These are phyloP conservation scores for Candida parachauliodes DNA, from an alignment of 805 yeast genomes.

Conservation along the genomic window DNA sequence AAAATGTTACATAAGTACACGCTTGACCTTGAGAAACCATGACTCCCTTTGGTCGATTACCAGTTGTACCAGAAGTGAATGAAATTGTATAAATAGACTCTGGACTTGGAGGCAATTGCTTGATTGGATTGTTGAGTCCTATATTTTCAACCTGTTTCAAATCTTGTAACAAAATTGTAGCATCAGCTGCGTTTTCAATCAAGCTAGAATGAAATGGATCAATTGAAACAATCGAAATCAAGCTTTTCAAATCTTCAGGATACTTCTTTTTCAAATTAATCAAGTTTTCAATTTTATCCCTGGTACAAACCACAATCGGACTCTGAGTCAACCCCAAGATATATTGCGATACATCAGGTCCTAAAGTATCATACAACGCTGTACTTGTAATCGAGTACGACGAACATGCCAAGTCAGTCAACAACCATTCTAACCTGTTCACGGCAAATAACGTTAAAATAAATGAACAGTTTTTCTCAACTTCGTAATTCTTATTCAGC, in stretches of 20 bases:
- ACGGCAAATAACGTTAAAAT: slow-evolving; percentile 30
- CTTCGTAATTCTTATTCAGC: slow-evolving; percentile 7
- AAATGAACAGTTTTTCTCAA: slow-evolving; percentile 25
- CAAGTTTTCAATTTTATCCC: slow-evolving; percentile 46
- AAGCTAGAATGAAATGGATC: slow-evolving; percentile 34
- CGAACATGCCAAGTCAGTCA: slow-evolving; percentile 33
- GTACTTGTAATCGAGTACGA: slow-evolving; percentile 33
- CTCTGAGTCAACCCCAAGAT: slow-evolving; percentile 32
- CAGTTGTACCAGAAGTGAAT: slow-evolving; percentile 63
- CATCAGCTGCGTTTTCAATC: slow-evolving; percentile 19
- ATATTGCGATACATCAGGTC: slow-evolving; percentile 28
- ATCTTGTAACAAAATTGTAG: slow-evolving; percentile 28
- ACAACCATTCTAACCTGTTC: slow-evolving; percentile 36
- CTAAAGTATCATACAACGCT: slow-evolving; percentile 40
- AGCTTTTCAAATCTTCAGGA: slow-evolving; percentile 28
- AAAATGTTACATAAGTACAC: slow-evolving; percentile 15
- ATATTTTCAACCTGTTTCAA: slow-evolving; percentile 26
- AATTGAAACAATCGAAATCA: slow-evolving; percentile 55
- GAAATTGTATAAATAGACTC: slow-evolving; percentile 38
- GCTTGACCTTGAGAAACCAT: slow-evolving; percentile 36
- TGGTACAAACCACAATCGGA: slow-evolving; percentile 51
- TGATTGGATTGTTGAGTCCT: slow-evolving; percentile 36
- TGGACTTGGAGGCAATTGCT: slow-evolving; percentile 25
- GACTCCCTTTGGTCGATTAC: slow-evolving; percentile 73
- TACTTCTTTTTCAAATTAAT: slow-evolving; percentile 39